phyloP scores from a whole-genome alignment of 208 protist species.

The Phytomonas serpens region DNA sequence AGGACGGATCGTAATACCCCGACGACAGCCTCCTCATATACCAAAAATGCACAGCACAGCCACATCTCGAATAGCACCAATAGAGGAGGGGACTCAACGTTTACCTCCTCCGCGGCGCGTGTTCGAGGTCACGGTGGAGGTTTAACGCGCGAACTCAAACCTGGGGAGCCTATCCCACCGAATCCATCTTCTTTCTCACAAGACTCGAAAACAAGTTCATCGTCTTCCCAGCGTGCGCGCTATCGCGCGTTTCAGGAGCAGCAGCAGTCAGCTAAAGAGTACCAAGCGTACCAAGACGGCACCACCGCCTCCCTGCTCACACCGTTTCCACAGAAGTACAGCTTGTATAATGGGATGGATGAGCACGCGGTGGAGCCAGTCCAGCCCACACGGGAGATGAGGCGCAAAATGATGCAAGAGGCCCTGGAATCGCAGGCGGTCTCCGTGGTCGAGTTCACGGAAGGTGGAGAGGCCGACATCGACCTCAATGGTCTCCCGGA shows the following conservation, averaged over 20 bases:
- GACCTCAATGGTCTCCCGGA: slow-evolving; percentile 54
- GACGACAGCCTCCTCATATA: not conserved
- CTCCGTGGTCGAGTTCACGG: slow-evolving; percentile 69
- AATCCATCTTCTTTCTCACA: not conserved
- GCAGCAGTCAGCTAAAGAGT: slow-evolving; percentile 12
- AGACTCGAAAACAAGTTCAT: not conserved
- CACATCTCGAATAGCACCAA: not conserved
- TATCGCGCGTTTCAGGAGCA: slow-evolving; percentile 16
- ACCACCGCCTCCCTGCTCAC: slow-evolving; percentile 51
- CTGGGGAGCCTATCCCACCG: not conserved
- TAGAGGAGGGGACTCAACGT: not conserved
- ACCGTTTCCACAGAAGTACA: slow-evolving; percentile 46
- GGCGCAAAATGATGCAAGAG: slow-evolving; percentile 36
- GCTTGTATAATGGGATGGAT: slow-evolving; percentile 70
- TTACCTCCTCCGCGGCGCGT: not conserved
- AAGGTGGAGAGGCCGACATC: slow-evolving; percentile 71
- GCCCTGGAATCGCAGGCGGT: slow-evolving; percentile 49
- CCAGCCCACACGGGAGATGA: slow-evolving; percentile 28
- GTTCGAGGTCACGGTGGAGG: not conserved
- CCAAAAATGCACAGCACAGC: not conserved
- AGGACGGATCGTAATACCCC: not conserved
- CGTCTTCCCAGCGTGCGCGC: slow-evolving; percentile 18
- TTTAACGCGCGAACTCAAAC: not conserved
- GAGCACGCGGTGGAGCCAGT: slow-evolving; percentile 30
- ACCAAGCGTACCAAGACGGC: not conserved